Base-by-base conservation (phyloP, 305 asterid genomes). In the Fraxinus paxiana region DNA sequence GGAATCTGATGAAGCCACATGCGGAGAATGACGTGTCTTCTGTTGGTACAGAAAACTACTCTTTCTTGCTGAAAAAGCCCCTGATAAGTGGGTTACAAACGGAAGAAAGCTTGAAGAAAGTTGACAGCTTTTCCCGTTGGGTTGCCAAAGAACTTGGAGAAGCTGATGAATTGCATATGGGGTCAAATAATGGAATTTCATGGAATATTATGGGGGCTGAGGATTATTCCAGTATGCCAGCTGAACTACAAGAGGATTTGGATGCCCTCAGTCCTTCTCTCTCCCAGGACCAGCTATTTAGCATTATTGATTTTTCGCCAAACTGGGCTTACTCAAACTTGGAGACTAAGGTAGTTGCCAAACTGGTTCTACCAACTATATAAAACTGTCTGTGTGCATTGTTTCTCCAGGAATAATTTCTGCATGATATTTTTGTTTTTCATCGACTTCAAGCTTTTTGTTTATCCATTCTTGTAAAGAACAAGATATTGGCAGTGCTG, bases 121-220 rank as follows among this genome's bases (percentile, higher is more conserved):
- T 89, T 83, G 99, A 94, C 88, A 96, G 99, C 90, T 96, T 96
- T 90, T 92, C 99, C 78, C 88, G 97, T 80, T 96, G 99, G 99
- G 88, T 92, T 28, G 92, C 91, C 54, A 90, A 90, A 84, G 98
- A 94, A 87, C 90, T 94, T 69, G 97, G 92, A 83, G 97, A 92
- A 48, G 86, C 85, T 67, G 97, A 84, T 71, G 97, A 87, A 78
- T 84, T 94, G 85, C 83, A 89, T 78, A 88, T 89, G 91, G 91
- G 86, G 75, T 83, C 94, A 71, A 91, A 81, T 88, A 85, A 84
- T 87, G 94, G 88, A 75, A 84, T 88, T 81, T 86, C 99, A 18
- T 95, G 98, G 99, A 86, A 88, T 84, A 88, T 83, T 56, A 87
- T 92, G 85, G 96, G 92, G 77, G 85, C 82, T 54, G 98, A 89